A percentile compares a stretch with the other conserved stretches of the same genome.
Conservation (phyloP, 1,284 basidiomycete species). For the Tilletiaria anomala region DNA sequence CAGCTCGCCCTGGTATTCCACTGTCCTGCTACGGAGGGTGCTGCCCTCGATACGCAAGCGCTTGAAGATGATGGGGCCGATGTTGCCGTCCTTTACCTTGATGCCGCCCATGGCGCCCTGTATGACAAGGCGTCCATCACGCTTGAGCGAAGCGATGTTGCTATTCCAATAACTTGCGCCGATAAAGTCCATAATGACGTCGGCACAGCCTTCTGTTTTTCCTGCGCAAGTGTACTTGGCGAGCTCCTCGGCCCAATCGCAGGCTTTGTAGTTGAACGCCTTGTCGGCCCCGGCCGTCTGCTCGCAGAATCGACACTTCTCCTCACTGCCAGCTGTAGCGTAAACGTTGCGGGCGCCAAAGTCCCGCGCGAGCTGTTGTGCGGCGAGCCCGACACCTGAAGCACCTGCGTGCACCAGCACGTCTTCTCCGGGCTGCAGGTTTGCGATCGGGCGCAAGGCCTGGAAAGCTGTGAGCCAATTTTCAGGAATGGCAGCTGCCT, state of each 20-base stretch:
- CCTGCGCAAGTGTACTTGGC: slow-evolving; percentile 15
- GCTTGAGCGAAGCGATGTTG: slow-evolving; percentile 61
- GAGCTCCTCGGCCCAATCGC: slow-evolving; percentile 59
- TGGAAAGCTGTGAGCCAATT: slow-evolving; percentile 30
- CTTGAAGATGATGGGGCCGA: slow-evolving; percentile 63
- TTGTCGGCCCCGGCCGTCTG: slow-evolving; percentile 50
- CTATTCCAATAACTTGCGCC: slow-evolving; percentile 66
- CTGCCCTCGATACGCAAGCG: slow-evolving; percentile 77
- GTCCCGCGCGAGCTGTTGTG: slow-evolving; percentile 69
- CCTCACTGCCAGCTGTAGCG: slow-evolving; percentile 63
- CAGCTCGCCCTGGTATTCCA: slow-evolving; percentile 64
- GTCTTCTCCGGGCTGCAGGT: slow-evolving; percentile 51
- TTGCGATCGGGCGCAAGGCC: slow-evolving; percentile 16
- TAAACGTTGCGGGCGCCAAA: slow-evolving; percentile 47
- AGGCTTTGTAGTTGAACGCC: slow-evolving; percentile 69
- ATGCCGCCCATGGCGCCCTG: slow-evolving; percentile 58
- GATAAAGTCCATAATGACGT: slow-evolving; percentile 78
- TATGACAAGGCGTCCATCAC: slow-evolving; percentile 64
- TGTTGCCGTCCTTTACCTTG: slow-evolving; percentile 49
- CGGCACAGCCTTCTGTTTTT: slow-evolving; percentile 44
- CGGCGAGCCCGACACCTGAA: slow-evolving; percentile 64
- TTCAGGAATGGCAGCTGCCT: slow-evolving; percentile 45
- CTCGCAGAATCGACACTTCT: slow-evolving; percentile 68
- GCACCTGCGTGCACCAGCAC: slow-evolving; percentile 70
- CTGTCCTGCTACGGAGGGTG: slow-evolving; percentile 64